Evolutionary conservation across 352 stramenopile genomes (phyloP), one percentile per base, ranked within the genome.

Genomic region (Phytophthora sojae): DNA sequence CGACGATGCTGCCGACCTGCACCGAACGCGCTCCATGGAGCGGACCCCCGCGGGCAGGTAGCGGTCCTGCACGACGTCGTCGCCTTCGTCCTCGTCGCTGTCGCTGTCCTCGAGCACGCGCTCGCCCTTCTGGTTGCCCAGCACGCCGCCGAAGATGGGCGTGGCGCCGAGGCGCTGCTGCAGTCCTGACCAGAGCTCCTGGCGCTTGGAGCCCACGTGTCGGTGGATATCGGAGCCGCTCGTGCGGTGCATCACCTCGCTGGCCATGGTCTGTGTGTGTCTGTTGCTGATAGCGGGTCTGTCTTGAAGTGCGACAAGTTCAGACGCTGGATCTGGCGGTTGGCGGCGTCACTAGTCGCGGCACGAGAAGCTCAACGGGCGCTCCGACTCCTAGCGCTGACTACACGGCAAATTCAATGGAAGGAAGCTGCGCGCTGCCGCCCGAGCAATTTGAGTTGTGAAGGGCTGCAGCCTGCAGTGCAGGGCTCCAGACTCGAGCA

Each of bases 171-270:
- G 29, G 49, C 73, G 73, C 23, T 72, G 64, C 29, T 77, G 69
- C 23, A 77, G 25, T 45, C 65, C 69, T 11, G 61, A 42, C 73
- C 73, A 80, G 4, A 80, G 60, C 25, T 80, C 73, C 49, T 75
- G 68, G 19, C 58, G 64, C 44, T 75, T 80, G 15, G 29, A 30
- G n/a, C 61, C 52, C 57, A 67, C 49, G 42, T 62, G 69, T 57
- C 64, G 67, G 37, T 67, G 49, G 25, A 69, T 61, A 21, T 75
- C 59, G 23, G 61, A 59, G 52, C 39, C 64, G 29, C 19, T 64
- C 9, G 6, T 51, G 21, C 29, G 8, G 26, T 69, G 72, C 62
- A 79, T 53, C 26, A 69, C 60, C 49, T 78, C 71, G 42, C 55
- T 78, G 29, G 57, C 57, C 67, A 75, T 79, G 19, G 23, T 50